These are phyloP conservation scores for Alternaria novae-zelandiae DNA, from an alignment of 2,329 filamentous ascomycete genomes.

Conservation along the genomic window DNA sequence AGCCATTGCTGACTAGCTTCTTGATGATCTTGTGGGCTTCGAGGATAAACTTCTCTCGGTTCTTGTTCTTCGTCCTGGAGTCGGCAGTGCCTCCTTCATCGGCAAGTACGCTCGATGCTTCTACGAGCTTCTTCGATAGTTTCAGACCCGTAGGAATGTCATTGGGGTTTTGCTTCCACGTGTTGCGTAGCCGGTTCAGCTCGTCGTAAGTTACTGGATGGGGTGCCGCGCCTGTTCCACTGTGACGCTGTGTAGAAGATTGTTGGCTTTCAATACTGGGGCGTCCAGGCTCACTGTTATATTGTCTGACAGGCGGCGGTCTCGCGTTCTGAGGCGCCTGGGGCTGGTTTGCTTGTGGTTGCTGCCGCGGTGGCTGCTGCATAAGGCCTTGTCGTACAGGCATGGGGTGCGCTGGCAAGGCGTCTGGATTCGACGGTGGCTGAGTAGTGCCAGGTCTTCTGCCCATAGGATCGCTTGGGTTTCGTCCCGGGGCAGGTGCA, in stretches of 20 bases:
- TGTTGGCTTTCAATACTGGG: constrained; percentile 37
- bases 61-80: constrained; percentile 65
- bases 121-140: constrained; percentile 82
- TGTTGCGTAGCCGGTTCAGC: constrained; percentile 74
- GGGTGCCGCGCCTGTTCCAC: constrained; percentile 30
- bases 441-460: constrained; percentile 50
- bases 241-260: constrained; percentile 25
- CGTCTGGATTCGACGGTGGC: constrained; percentile 58
- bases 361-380: constrained; percentile 35
- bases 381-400: constrained; percentile 62
- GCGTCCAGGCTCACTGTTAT: constrained; percentile 53
- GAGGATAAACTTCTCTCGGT: constrained; percentile 79
- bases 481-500: constrained; percentile 35
- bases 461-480: constrained; percentile 35
- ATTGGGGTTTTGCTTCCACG: constrained; percentile 70
- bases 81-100: constrained; percentile 77
- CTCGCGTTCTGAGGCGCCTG: constrained; percentile 41
- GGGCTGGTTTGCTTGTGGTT: constrained; percentile 29
- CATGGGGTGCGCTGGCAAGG: constrained; percentile 61
- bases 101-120: constrained; percentile 80
- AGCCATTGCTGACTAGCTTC: constrained; percentile 76
- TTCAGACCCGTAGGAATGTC: constrained; percentile 75
- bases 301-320: constrained; percentile 62
- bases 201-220: constrained; percentile 77
- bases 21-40: constrained; percentile 93